Percentiles rank a stretch among this genome's conserved stretches.
Evolutionary conservation across 1,284 basidiomycete species (phyloP).

Genomic region (Ganoderma multipileum): DNA sequence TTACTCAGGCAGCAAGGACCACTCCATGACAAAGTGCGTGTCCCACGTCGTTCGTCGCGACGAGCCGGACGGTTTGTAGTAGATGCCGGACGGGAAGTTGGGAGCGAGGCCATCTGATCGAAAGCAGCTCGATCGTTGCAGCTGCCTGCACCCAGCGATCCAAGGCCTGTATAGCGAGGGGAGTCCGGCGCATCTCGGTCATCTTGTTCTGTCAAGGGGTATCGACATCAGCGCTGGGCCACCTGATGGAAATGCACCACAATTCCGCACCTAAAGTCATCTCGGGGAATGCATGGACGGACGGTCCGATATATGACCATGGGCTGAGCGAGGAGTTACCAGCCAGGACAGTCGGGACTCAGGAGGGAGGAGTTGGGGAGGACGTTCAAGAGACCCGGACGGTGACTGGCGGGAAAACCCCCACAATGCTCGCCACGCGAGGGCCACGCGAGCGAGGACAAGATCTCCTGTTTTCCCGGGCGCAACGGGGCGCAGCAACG

Average conservation of each 20-base stretch:
- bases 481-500: not conserved
- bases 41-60: too few relatives aligned
- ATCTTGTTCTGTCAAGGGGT: not conserved
- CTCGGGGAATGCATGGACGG: not conserved
- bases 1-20: not conserved
- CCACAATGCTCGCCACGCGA: not conserved
- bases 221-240: not conserved
- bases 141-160: not conserved
- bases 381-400: too few relatives aligned
- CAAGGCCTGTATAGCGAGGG: not conserved
- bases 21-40: not conserved
- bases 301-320: not conserved
- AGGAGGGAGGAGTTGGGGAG: too few relatives aligned
- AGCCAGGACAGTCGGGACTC: too few relatives aligned
- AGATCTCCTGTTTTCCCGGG: not conserved
- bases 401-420: too few relatives aligned
- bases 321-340: not conserved
- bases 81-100: not conserved
- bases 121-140: not conserved
- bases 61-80: not conserved
- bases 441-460: not conserved
- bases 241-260: not conserved
- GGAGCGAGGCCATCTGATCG: not conserved
- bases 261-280: conserved; percentile 1
- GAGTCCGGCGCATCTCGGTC: not conserved